Base-by-base conservation (phyloP, 352 stramenopile species). In the Halophytophthora polymorphica region DNA sequence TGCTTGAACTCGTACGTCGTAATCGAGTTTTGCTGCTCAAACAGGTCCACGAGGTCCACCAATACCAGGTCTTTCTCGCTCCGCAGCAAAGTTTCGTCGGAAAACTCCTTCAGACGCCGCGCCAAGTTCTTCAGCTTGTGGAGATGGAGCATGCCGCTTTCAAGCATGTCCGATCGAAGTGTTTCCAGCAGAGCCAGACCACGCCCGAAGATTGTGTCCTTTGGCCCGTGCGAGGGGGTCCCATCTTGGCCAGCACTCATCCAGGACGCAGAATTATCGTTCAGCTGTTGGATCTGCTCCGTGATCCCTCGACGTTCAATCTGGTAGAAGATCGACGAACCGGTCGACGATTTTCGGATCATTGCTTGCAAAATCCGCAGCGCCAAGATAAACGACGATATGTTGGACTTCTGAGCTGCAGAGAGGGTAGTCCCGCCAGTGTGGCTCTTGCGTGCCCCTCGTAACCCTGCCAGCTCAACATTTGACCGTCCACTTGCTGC, bases 1-100 rank as follows among this genome's bases (percentile, higher is more conserved):
- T 90, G 82, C 45, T 90, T 91, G 55, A 94, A 90, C 43, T 94
- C 83, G 28, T 90, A 88, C 1, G 78, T 85, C 18, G 83, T 94
- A 39, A 94, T 87, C 11, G 75, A 80, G 46, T 86, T 84, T 29
- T 75, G 59, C 39, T 89, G 67, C 18, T 89, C 77, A 45, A 92
- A 88, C 21, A 92, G 56, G 41, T 92, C 82, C 31, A 90, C 73
- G 18, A 92, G 61, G 56, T 90, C 82, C 12, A 85, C 53, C 15
- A 91, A 58, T 21, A 82, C 66, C 10, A 87, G 52, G n/a, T 87
- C 63, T 36, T 69, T 69, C 17, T 87, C 71, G 15, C 66, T 42
- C 12, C 29, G 29, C 2, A 47, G 33, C 3, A 64, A 68, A 4
- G 21, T 48, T 10, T 38, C 37, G 17, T 72, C 51, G 7, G 57